Conservation (phyloP, 2,329 filamentous ascomycete genomes). For the Pseudocercospora fijiensis region DNA sequence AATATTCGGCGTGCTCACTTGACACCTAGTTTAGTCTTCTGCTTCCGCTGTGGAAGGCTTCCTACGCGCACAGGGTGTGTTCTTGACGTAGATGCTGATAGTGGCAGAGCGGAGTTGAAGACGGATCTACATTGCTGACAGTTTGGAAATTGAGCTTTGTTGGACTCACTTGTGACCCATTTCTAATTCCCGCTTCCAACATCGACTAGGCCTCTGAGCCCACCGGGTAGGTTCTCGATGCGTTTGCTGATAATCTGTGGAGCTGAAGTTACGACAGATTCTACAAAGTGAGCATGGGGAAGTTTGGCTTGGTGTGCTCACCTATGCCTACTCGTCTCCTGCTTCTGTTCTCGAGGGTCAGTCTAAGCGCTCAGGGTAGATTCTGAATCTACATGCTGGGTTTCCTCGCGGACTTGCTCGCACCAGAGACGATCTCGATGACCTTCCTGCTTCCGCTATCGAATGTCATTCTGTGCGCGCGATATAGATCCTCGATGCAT, state of each 20-base stretch:
- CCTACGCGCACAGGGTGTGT: neutral
- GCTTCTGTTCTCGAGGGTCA: neutral
- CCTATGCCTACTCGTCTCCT: neutral
- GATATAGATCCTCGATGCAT: too few species aligned
- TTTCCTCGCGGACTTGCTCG: too few species aligned
- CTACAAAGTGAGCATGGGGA: neutral
- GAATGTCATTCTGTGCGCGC: too few species aligned
- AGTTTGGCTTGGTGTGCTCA: neutral
- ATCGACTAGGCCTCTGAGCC: too few species aligned
- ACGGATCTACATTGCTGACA: neutral
- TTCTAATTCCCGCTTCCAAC: too few species aligned
- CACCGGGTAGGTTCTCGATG: neutral
- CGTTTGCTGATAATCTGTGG: neutral
- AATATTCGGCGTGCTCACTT: neutral
- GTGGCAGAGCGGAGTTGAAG: neutral
- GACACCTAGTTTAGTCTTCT: neutral
- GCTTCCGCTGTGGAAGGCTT: neutral
- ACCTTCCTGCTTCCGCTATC: too few species aligned
- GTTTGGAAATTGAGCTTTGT: neutral
- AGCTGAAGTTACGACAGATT: neutral
- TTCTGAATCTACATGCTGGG: too few species aligned
- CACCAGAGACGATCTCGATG: too few species aligned
- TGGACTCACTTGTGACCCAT: neutral
- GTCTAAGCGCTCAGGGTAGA: neutral
- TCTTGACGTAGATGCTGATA: neutral